Evolutionary conservation across 164 flowering plant species (phyloP).

Genomic region (Sextonia rubra): DNA sequence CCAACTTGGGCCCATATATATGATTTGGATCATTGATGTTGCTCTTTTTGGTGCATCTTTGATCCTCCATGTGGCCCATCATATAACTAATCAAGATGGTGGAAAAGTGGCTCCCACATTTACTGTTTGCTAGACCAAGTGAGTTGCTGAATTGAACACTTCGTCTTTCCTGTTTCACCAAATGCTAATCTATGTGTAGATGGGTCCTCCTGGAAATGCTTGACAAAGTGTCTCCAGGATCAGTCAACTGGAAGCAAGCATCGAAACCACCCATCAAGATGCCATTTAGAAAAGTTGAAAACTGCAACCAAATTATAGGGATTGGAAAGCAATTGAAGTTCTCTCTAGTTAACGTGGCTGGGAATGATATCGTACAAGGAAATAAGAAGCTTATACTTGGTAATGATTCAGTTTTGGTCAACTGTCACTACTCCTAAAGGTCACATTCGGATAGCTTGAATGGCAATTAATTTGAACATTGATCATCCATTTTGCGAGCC

Average conservation of each 20-base stretch:
- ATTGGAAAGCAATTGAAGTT: constrained; percentile 78
- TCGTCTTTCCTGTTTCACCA: background rate
- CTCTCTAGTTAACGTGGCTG: constrained; percentile 83
- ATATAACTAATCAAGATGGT: background rate
- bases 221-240: constrained; percentile 81
- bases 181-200: constrained; percentile 34
- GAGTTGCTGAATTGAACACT: background rate
- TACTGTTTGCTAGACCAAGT: background rate
- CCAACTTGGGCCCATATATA: no score
- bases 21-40: no score
- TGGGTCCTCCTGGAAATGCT: constrained; percentile 89
- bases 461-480: background rate
- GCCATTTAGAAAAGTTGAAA: constrained; percentile 97
- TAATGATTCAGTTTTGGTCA: constrained; percentile 20
- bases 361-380: constrained; percentile 90
- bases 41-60: background rate
- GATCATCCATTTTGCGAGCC: background rate
- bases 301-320: constrained; percentile 80
- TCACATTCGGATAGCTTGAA: background rate
- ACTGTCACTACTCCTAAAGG: background rate
- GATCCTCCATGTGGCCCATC: background rate
- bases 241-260: constrained; percentile 90
- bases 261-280: constrained; percentile 92
- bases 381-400: constrained; percentile 93
- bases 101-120: background rate